phyloP scores from a whole-genome alignment of 129 eudicot genomes.

The Calendula officinalis region DNA sequence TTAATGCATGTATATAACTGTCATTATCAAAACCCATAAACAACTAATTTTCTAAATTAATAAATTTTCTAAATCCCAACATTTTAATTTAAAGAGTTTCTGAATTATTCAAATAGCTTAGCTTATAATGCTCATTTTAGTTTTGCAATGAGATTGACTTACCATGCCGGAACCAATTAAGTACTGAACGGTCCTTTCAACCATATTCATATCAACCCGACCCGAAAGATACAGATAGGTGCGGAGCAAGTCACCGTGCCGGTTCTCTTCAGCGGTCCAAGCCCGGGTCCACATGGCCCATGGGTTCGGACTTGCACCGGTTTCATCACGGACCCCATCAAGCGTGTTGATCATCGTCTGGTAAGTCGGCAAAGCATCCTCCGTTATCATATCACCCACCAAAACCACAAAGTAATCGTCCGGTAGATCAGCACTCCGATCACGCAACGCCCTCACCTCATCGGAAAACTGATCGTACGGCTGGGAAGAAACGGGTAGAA shows the following conservation, averaged over 20 bases:
- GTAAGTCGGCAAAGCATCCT: conserved; percentile 44
- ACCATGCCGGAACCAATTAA: conserved; percentile 43
- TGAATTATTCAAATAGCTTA: no score
- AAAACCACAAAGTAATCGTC: conserved; percentile 42
- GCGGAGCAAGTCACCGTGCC: conserved; percentile 47
- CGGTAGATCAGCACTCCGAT: conserved; percentile 25
- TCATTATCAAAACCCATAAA: no score
- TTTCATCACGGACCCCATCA: conserved; percentile 43
- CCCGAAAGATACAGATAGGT: conserved; percentile 44
- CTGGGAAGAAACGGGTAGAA: conserved; percentile 29
- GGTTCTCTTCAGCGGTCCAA: conserved; percentile 46
- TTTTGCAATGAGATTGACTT: background rate
- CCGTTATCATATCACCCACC: conserved; percentile 45
- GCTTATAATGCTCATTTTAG: no score
- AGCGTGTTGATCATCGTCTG: conserved; percentile 41
- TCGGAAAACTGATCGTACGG: conserved; percentile 28
- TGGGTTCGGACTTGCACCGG: conserved; percentile 34
- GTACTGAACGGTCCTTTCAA: conserved; percentile 36
- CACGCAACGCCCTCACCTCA: conserved; percentile 29
- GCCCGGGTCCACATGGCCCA: conserved; percentile 46
- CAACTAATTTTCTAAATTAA: no score
- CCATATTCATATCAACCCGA: conserved; percentile 44
- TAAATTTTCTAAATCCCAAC: no score
- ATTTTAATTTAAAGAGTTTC: no score
- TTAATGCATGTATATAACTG: no score